Evolutionary conservation across 805 yeast species (phyloP).

Genomic region (Wickerhamomyces subpelliculosus): DNA sequence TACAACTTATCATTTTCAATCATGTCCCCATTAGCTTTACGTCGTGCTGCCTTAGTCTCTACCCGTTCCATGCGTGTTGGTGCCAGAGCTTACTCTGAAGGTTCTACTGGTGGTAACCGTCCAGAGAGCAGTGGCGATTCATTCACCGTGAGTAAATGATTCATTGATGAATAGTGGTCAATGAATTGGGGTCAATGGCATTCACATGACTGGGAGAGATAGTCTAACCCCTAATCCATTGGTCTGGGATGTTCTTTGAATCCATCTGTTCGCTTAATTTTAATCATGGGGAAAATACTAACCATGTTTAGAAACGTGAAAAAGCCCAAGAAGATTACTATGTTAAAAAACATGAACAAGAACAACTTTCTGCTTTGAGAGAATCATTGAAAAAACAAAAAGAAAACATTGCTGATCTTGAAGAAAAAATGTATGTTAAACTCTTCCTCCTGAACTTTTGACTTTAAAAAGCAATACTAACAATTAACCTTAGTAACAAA

Average conservation of each 20-base stretch:
- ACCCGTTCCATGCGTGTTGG: slow-evolving; percentile 15
- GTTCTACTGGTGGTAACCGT: slow-evolving; percentile 56
- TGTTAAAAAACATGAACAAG: slow-evolving; percentile 85
- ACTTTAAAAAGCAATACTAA: too few species aligned
- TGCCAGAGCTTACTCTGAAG: slow-evolving; percentile 39
- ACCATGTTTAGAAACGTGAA: slow-evolving; percentile 65
- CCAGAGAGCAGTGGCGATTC: slow-evolving; percentile 48
- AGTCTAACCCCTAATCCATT: background rate
- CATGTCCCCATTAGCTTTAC: slow-evolving; percentile 24
- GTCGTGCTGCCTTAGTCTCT: slow-evolving; percentile 32
- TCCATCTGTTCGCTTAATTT: background rate
- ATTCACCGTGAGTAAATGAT: slow-evolving; percentile 40
- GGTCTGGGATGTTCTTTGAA: too few species aligned
- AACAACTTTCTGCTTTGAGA: slow-evolving; percentile 69
- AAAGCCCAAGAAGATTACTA: slow-evolving; percentile 84
- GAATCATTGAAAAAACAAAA: slow-evolving; percentile 74
- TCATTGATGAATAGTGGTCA: too few species aligned
- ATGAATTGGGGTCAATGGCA: too few species aligned
- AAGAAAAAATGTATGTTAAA: slow-evolving; percentile 35
- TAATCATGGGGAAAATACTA: slow-evolving; percentile 4
- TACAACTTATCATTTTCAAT: slow-evolving; percentile 3
- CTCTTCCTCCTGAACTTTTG: too few species aligned
- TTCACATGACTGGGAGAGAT: background rate
- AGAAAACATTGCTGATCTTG: slow-evolving; percentile 46
- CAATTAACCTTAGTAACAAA: background rate